Evolutionary conservation across 2,329 filamentous ascomycete species (phyloP).

Genomic region (Penicillium sp.): DNA sequence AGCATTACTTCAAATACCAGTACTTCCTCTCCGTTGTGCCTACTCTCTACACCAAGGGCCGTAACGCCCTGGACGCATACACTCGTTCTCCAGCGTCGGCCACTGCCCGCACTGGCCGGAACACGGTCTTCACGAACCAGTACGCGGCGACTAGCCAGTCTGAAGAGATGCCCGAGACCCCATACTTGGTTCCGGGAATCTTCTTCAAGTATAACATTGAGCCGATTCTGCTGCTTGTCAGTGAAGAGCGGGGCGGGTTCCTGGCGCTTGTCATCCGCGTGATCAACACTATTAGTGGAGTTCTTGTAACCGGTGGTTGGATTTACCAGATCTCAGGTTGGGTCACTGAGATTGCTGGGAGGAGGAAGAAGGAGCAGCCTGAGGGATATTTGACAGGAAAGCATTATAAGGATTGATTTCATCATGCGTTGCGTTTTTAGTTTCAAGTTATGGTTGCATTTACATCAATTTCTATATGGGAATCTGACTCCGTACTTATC

Average conservation of each 20-base stretch:
- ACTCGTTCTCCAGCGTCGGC: conserved; percentile 33
- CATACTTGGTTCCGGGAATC: conserved; percentile 71
- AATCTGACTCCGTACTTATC: not conserved
- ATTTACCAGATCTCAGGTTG: conserved; percentile 82
- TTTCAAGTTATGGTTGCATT: conserved; percentile 1
- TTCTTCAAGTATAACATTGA: conserved; percentile 99
- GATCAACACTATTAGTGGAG: conserved; percentile 87
- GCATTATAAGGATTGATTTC: conserved; percentile 32
- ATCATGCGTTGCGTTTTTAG: not conserved
- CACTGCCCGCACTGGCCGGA: conserved; percentile 32
- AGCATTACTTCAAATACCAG: conserved; percentile 93
- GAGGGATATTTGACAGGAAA: conserved; percentile 53
- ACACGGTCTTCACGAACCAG: conserved; percentile 82
- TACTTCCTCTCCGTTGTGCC: conserved; percentile 96
- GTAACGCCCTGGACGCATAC: conserved; percentile 43
- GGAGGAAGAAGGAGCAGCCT: conserved; percentile 40
- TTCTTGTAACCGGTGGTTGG: conserved; percentile 93
- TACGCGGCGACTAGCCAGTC: conserved; percentile 95
- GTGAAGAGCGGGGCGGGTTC: conserved; percentile 75
- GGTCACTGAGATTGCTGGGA: conserved; percentile 54
- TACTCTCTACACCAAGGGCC: conserved; percentile 76
- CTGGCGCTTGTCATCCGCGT: conserved; percentile 75
- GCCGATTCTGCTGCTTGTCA: conserved; percentile 83
- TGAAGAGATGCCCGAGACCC: conserved; percentile 60
- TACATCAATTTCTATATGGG: conserved; percentile 3